Percentiles rank a stretch among this genome's conserved stretches.
Evolutionary conservation across 257 asterid species (phyloP).

Genomic region (Penstemon newberryi): DNA sequence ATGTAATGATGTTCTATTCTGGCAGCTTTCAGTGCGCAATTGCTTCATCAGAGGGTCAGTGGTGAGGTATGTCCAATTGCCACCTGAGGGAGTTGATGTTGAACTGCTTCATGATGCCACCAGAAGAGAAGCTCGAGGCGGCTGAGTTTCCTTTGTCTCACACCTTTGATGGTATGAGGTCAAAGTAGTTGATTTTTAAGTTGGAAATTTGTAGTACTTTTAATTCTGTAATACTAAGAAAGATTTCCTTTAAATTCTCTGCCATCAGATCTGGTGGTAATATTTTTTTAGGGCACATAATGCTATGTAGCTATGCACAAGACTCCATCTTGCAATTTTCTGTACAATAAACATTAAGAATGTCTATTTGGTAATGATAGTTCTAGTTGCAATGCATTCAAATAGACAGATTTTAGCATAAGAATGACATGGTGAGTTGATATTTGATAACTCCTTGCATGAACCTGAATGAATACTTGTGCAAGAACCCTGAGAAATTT

Average conservation of each 20-base stretch:
- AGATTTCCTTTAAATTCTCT: constrained; percentile 3
- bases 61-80: constrained; percentile 93
- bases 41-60: constrained; percentile 99
- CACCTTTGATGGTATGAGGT: neutral
- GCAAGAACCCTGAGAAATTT: no score
- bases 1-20: constrained; percentile 1
- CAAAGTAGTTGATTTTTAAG: constrained; percentile 1
- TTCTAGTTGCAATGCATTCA: no score
- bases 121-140: constrained; percentile 94
- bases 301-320: no score
- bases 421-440: no score
- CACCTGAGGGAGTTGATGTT: constrained; percentile 94
- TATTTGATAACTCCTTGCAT: no score
- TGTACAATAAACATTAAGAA: no score
- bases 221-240: constrained; percentile 16
- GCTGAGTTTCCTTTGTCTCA: constrained; percentile 30
- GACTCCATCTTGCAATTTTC: no score
- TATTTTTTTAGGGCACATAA: constrained; percentile 7
- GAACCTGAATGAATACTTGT: no score
- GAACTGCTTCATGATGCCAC: constrained; percentile 98
- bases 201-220: constrained; percentile 3
- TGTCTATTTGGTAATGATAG: no score
- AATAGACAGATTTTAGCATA: no score
- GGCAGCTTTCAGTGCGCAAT: constrained; percentile 92
- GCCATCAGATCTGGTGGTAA: neutral